phyloP scores from a whole-genome alignment of 176 grass and related monocot species.

The Melocanna baccifera region DNA sequence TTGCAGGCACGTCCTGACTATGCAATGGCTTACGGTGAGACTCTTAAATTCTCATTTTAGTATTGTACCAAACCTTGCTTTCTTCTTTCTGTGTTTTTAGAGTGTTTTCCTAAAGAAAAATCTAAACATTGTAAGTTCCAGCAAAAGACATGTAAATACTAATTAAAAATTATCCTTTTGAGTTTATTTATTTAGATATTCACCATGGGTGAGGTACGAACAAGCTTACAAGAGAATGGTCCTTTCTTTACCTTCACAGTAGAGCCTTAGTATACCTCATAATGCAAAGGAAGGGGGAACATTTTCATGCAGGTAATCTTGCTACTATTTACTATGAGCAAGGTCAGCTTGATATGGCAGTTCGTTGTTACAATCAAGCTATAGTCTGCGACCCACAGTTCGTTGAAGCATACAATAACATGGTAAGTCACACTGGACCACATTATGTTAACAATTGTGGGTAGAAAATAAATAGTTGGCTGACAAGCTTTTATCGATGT shows the following conservation, averaged over 20 bases:
- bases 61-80: neutral
- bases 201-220: conserved; percentile 42
- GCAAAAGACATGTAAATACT: conserved; percentile 32
- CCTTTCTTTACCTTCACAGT: conserved; percentile 57
- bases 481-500: conserved; percentile 15
- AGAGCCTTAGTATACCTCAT: conserved; percentile 48
- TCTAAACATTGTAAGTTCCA: neutral
- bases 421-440: conserved; percentile 40
- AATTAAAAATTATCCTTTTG: conserved; percentile 39
- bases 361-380: conserved; percentile 78
- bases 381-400: conserved; percentile 68
- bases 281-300: conserved; percentile 61
- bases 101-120: neutral
- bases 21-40: conserved; percentile 87
- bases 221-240: conserved; percentile 57
- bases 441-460: neutral
- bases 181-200: conserved; percentile 53
- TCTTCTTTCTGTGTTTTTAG: neutral
- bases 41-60: conserved; percentile 10
- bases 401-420: conserved; percentile 85
- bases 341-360: conserved; percentile 85
- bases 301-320: conserved; percentile 89
- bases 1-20: conserved; percentile 80
- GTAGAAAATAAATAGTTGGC: conserved; percentile 12
- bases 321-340: conserved; percentile 82